phyloP scores from a whole-genome alignment of 805 yeast genomes.

The Saccharomycopsis fermentans region DNA sequence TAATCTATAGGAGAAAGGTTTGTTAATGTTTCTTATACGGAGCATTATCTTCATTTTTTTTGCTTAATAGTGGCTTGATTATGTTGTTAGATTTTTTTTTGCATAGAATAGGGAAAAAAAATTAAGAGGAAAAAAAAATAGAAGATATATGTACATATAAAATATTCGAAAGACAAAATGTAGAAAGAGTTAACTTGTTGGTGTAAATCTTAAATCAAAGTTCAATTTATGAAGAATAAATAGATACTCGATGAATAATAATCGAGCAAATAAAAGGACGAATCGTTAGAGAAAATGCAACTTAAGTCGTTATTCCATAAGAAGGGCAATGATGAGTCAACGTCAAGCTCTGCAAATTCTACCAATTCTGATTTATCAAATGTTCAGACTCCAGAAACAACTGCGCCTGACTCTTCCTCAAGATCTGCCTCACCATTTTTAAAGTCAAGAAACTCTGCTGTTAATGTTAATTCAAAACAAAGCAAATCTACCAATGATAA shows the following conservation, averaged over 20 bases:
- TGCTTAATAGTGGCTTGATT: neutral
- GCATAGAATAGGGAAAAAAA: neutral
- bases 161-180: neutral
- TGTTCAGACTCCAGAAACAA: neutral
- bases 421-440: neutral
- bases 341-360: neutral
- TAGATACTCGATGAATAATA: neutral
- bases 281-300: neutral
- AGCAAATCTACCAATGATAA: neutral
- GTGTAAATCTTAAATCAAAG: neutral
- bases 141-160: neutral
- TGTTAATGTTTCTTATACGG: neutral
- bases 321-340: neutral
- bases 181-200: neutral
- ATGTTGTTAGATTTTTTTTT: neutral
- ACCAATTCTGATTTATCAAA: neutral
- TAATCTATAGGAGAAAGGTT: no score
- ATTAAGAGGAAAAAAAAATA: neutral
- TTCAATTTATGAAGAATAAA: neutral
- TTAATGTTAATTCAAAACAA: neutral
- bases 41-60: neutral
- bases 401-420: neutral
- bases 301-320: neutral
- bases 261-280: neutral
- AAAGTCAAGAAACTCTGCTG: neutral